Evolutionary conservation across 1,139 yeast genomes (phyloP), one percentile per base, ranked within the genome.

Genomic region (Eremothecium gossypii): DNA sequence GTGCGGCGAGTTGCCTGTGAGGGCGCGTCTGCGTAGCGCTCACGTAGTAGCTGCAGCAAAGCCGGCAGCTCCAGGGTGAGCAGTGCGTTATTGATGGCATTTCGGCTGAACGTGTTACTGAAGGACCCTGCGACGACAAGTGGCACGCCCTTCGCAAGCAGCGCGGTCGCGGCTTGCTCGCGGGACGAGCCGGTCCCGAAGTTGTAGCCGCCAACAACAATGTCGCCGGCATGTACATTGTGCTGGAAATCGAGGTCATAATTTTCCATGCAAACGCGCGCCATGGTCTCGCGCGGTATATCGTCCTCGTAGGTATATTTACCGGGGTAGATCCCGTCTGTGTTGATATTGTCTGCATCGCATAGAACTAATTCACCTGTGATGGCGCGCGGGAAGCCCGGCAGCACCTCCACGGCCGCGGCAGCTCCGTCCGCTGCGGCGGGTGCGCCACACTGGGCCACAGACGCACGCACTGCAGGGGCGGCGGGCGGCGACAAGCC

Each of bases 151-250:
- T 95, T 77, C 32, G 98, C 97, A 50, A 93, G 72, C 48, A 93
- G 83, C 36, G 95, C 89, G 27, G 98, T 91, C 32, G 98, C 98
- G 2, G 98, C 99, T 68, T 91, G 99, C 64, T 91, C 99, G 67
- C 98, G 80, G n/a, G 96, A 86, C 5, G 97, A 87, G 36, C 98
- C 98, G 13, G 97, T 89, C 54, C 98, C 99, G 60, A 91, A 91
- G 63, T 93, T 93, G 71, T 70, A 93, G 14, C 99, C 99, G 44
- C 91, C 78, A 41, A 91, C 76, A 44, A 91, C 77, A 51, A 91
- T 87, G 63, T 91, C 99, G 43, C 94, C 86, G 7, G 95, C 75
- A 50, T 78, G 71, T 33, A 95, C 85, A 70, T 86, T 87, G 39
- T 66, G 51, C 43, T 82, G 78, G 64, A 91, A 91, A 52, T 89